These are phyloP conservation scores for Tetrastigma voinierianum DNA, from an alignment of 164 flowering plant genomes.

Conservation along the genomic window DNA sequence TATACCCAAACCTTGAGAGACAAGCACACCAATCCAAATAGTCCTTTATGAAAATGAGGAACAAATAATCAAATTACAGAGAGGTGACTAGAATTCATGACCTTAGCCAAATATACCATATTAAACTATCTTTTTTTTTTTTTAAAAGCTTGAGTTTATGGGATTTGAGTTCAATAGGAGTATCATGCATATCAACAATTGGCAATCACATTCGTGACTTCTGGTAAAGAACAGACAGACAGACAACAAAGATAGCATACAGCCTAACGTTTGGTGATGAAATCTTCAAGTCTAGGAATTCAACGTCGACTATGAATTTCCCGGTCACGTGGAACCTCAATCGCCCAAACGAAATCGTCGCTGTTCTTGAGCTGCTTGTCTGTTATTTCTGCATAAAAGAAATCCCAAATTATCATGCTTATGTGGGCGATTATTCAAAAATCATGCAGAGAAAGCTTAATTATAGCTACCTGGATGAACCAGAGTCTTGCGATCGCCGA, in stretches of 20 bases:
- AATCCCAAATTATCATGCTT: neutral
- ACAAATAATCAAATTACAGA: no score
- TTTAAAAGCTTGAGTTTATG: no score
- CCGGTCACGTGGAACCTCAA: conserved; percentile 82
- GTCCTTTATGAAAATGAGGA: no score
- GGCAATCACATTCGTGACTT: neutral
- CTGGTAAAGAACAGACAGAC: neutral
- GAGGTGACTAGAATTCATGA: no score
- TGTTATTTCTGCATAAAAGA: conserved; percentile 48
- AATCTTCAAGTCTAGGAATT: conserved; percentile 83
- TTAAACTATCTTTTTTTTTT: no score
- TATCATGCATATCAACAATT: no score
- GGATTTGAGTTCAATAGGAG: no score
- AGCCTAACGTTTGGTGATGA: conserved; percentile 50
- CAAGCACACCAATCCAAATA: no score
- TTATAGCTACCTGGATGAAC: conserved; percentile 67
- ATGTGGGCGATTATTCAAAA: neutral
- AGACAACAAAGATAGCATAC: neutral
- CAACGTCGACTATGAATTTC: conserved; percentile 82
- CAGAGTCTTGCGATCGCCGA: conserved; percentile 56
- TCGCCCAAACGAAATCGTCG: conserved; percentile 83
- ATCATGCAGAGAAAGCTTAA: neutral
- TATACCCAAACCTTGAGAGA: no score
- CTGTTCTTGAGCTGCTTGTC: conserved; percentile 74
- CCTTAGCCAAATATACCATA: no score